Base-by-base conservation (phyloP, 2,329 filamentous ascomycete genomes). In the Aotearoamyces nothofagi region DNA sequence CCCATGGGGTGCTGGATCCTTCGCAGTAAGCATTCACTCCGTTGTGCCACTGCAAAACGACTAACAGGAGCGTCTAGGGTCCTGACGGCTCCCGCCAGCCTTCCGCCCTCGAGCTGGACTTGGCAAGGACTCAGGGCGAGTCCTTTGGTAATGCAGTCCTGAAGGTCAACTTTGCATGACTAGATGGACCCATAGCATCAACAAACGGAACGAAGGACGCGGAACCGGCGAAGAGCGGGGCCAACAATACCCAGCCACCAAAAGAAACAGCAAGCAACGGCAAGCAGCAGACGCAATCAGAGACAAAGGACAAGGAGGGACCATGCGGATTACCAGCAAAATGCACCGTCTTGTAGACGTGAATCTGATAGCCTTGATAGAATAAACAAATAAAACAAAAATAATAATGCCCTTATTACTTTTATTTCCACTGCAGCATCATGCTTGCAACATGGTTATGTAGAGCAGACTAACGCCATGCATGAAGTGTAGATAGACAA, bases 1-100 rank as follows among this genome's bases (percentile, higher is more conserved):
- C 36, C 66, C 90, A 22, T 98, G 90, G 90, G 90, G 87, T 46
- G 86, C 87, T 17, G 90, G 90, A 50, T 93, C 87, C 40, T 92
- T 93, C 45, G 65, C 86, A 38, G 72, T 66, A 58, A 51, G 62
- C n/a, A n/a, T n/a, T n/a, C 19, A n/a, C 19, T 7, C 19, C 19
- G n/a, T 50, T 33, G 19, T 17, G 9, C 11, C 11, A 6, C 16
- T 15, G 17, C 22, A 15, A 20, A 14, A 16, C 7, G 15, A 13
- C 37, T 42, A 15, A 41, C 32, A 8, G 10, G 32, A 4, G 9
- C 12, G 27, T 22, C 17, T 33, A 66, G 63, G 62, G 52, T 36
- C 63, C 51, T 35, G 83, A 94, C 45, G 90, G 90, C 44, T 82
- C 78, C 34, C 78, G 90, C 49, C 76, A 87, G 64, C 90, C 90